Evolutionary conservation across 768 basidiomycete genomes (phyloP).

Genomic region (Rhizopogon rudus): DNA sequence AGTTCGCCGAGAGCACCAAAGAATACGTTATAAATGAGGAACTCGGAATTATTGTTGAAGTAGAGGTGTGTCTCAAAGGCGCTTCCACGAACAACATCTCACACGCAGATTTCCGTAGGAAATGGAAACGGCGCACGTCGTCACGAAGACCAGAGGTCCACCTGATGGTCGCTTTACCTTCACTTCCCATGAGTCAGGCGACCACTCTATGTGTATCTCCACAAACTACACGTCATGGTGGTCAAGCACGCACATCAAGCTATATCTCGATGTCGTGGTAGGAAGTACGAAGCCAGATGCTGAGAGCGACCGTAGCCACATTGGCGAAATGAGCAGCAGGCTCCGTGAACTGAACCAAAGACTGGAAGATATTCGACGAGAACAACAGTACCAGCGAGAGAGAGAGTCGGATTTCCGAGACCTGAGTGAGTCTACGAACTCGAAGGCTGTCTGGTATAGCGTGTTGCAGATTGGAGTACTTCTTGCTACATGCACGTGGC

Average conservation of each 20-base stretch:
- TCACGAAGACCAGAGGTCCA: slow-evolving; percentile 89
- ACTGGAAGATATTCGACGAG: slow-evolving; percentile 86
- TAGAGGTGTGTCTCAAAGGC: slow-evolving; percentile 57
- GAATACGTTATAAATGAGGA: slow-evolving; percentile 66
- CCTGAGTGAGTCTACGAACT: slow-evolving; percentile 86
- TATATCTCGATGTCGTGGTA: slow-evolving; percentile 92
- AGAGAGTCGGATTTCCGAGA: slow-evolving; percentile 87
- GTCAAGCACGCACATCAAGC: slow-evolving; percentile 79
- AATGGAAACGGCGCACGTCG: slow-evolving; percentile 70
- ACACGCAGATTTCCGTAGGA: slow-evolving; percentile 49
- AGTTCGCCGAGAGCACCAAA: slow-evolving; percentile 78
- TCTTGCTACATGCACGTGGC: slow-evolving; percentile 86
- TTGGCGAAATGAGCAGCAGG: slow-evolving; percentile 75
- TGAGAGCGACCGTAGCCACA: slow-evolving; percentile 84
- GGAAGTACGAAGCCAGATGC: slow-evolving; percentile 81
- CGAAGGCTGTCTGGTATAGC: slow-evolving; percentile 94
- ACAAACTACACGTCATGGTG: slow-evolving; percentile 93
- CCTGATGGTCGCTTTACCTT: slow-evolving; percentile 93
- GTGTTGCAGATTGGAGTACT: slow-evolving; percentile 82
- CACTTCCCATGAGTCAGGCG: slow-evolving; percentile 94
- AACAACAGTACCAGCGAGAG: slow-evolving; percentile 98
- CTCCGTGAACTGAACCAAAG: slow-evolving; percentile 92
- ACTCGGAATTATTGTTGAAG: slow-evolving; percentile 87
- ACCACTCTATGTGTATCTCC: slow-evolving; percentile 95
- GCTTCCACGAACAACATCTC: not conserved